Evolutionary conservation across 2,329 filamentous ascomycete species (phyloP).

Genomic region (Dactylellina haptotyla): DNA sequence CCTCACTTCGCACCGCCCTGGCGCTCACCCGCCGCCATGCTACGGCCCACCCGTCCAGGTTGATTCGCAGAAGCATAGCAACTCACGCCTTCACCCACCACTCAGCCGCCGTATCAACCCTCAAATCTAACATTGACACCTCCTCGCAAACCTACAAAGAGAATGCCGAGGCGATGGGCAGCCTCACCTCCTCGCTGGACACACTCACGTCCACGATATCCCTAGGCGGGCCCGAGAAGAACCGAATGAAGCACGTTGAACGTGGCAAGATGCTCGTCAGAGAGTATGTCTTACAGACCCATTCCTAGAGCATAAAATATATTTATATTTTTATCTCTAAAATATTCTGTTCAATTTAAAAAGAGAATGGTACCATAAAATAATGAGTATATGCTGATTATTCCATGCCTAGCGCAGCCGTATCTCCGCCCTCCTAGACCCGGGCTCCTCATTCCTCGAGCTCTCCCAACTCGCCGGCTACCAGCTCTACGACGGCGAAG

Average conservation of each 20-base stretch:
- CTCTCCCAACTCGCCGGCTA: slow-evolving; percentile 91
- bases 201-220: slow-evolving; percentile 76
- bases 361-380: background rate
- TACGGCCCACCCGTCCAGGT: background rate
- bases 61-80: slow-evolving; percentile 66
- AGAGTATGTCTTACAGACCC: slow-evolving; percentile 65
- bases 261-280: slow-evolving; percentile 94
- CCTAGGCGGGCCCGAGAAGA: slow-evolving; percentile 80
- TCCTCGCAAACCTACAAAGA: slow-evolving; percentile 81
- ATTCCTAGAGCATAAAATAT: background rate
- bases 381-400: background rate
- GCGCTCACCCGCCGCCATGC: background rate
- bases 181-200: slow-evolving; percentile 75
- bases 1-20: background rate
- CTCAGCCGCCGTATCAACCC: slow-evolving; percentile 80
- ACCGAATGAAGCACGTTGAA: slow-evolving; percentile 84
- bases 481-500: slow-evolving; percentile 84
- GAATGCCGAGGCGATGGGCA: slow-evolving; percentile 80
- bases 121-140: slow-evolving; percentile 80
- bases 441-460: slow-evolving; percentile 89
- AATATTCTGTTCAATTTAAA: background rate
- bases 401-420: slow-evolving; percentile 63
- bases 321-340: background rate
- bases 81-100: slow-evolving; percentile 84
- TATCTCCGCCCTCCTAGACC: slow-evolving; percentile 85